Evolutionary conservation across 2,329 filamentous ascomycete genomes (phyloP), one percentile per base, ranked within the genome.

Genomic region (Paramyrothecium roridum): DNA sequence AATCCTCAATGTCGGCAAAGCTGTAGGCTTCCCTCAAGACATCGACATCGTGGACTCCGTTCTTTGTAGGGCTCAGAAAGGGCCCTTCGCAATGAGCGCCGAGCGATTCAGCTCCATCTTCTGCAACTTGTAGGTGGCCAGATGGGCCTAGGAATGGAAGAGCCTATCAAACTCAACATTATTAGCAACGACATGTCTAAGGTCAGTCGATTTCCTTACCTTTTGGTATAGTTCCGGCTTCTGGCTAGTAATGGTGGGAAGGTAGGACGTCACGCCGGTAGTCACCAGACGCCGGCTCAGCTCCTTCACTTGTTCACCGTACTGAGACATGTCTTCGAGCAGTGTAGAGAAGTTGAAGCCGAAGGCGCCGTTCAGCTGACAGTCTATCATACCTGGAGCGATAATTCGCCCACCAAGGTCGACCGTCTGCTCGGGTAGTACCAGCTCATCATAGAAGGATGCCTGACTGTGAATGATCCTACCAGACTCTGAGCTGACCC

Each of bases 1-100:
- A 90, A 33, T 76, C 74, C 59, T 86, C 82, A 13, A 93, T 75
- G 59, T 92, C 88, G 12, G 78, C 68, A 56, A 93, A 82, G 23
- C 79, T 83, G 45, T 84, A 73, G 12, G 84, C 88, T 51, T 84
- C 74, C 45, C 80, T 84, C 48, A 96, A 80, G 17, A 95, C 88
- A 54, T 87, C 82, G 19, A 81, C 76, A 66, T 89, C 90, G 77
- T 96, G 93, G 40, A 96, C 88, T 52, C 93, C 93, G 66, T 96
- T 96, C 69, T 93, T 93, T 49, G 84, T 84, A 0, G 89, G 87
- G 64, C 79, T 90, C 54, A 97, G 80, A 73, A 97, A 97, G 0
- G 93, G 93, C 0, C 93, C 93, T 78, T 97, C 93, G 68, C 90
- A 89, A 67, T 97, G 93, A 3, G 92, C 92, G 30, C 93, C 93